phyloP scores from a whole-genome alignment of 768 basidiomycete genomes.

The Mycena venus region DNA sequence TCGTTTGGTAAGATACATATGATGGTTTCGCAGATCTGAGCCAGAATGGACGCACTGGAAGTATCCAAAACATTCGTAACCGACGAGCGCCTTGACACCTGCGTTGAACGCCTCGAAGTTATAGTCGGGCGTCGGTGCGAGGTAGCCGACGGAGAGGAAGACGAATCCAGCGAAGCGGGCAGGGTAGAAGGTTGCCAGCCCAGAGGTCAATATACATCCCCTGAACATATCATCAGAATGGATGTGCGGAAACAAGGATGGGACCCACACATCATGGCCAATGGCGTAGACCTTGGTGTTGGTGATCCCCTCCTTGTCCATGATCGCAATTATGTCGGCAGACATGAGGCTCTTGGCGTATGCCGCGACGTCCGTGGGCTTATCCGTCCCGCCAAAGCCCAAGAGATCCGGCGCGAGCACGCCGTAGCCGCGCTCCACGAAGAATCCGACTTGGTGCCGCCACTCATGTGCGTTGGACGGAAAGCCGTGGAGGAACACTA shows the following conservation, averaged over 20 bases:
- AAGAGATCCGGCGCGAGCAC: constrained; percentile 54
- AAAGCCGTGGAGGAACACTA: no score
- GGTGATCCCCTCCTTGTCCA: constrained; percentile 49
- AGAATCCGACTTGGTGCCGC: no score
- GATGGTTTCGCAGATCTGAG: neutral
- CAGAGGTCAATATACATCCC: constrained; percentile 49
- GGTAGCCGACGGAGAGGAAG: constrained; percentile 54
- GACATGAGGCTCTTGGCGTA: constrained; percentile 51
- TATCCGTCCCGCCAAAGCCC: constrained; percentile 63
- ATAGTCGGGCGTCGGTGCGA: constrained; percentile 39
- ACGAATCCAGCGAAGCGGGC: constrained; percentile 56
- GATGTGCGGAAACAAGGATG: neutral
- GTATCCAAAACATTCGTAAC: neutral
- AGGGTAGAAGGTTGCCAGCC: constrained; percentile 51
- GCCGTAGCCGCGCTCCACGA: no score
- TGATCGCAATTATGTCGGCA: constrained; percentile 54
- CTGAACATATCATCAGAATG: constrained; percentile 35
- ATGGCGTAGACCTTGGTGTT: constrained; percentile 48
- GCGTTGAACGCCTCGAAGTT: constrained; percentile 27
- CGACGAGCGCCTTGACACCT: neutral
- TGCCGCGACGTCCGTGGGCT: constrained; percentile 50
- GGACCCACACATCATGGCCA: constrained; percentile 52
- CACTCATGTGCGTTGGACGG: no score
- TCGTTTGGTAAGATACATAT: neutral
- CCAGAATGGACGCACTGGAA: neutral